Evolutionary conservation across 495 filamentous ascomycete genomes (phyloP).

Genomic region (Neurospora sublineolata): DNA sequence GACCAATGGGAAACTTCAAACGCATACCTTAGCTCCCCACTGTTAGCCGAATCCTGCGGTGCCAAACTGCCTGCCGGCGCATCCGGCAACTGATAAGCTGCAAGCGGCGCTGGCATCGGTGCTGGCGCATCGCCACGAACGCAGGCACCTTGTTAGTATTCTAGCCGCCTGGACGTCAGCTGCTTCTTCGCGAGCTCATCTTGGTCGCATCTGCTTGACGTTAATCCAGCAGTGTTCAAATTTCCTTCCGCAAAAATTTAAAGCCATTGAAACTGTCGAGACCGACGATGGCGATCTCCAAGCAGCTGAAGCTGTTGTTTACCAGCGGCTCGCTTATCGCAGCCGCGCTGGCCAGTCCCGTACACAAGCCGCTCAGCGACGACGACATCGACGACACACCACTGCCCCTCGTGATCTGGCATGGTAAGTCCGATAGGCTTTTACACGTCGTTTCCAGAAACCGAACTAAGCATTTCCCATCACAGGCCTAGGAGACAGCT

Average conservation of each 20-base stretch:
- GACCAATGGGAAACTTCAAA: background rate
- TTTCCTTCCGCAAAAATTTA: too few relatives aligned
- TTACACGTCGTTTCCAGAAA: background rate
- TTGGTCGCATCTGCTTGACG: background rate
- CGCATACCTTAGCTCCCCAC: background rate
- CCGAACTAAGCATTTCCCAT: background rate
- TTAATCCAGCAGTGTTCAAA: background rate
- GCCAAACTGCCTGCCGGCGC: background rate
- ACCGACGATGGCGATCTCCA: constrained; percentile 11
- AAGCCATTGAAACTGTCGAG: too few relatives aligned
- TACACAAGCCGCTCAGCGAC: constrained; percentile 9
- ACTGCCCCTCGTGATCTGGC: constrained; percentile 87
- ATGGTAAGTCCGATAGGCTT: constrained; percentile 48
- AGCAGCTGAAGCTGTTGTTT: constrained; percentile 10
- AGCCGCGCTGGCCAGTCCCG: constrained; percentile 15
- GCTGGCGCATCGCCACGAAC: background rate
- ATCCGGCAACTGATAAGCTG: background rate
- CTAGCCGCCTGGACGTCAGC: background rate
- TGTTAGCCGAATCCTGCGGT: background rate
- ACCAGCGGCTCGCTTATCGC: constrained; percentile 20
- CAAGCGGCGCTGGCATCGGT: background rate
- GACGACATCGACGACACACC: constrained; percentile 44
- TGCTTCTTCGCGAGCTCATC: background rate
- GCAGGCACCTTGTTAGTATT: background rate
- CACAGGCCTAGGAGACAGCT: constrained; percentile 49